These are phyloP conservation scores for Candida broadrunensis DNA, from an alignment of 805 yeast species.

Conservation along the genomic window DNA sequence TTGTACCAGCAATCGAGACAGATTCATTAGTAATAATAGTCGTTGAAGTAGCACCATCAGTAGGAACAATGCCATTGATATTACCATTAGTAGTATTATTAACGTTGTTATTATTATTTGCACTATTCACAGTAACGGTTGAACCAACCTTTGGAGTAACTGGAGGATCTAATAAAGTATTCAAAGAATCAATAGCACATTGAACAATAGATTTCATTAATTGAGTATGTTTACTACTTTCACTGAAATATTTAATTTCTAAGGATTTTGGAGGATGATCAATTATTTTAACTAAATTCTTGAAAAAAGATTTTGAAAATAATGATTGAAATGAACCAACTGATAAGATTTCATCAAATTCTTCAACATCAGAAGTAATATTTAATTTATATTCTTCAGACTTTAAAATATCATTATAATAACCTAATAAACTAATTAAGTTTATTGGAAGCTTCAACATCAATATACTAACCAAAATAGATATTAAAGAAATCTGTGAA, in stretches of 20 bases:
- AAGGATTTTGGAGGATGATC: constrained; percentile 47
- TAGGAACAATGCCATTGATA: too few relatives aligned
- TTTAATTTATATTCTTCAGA: constrained; percentile 17
- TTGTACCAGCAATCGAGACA: not conserved
- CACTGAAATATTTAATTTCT: constrained; percentile 43
- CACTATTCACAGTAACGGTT: constrained; percentile 11
- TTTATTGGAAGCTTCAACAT: constrained; percentile 32
- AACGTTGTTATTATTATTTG: constrained; percentile 15
- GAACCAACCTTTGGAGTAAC: constrained; percentile 29
- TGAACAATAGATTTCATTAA: constrained; percentile 35
- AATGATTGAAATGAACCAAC: constrained; percentile 12
- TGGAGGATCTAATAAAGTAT: constrained; percentile 14
- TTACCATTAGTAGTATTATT: constrained; percentile 10
- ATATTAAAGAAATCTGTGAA: constrained; percentile 47
- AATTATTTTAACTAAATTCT: constrained; percentile 28
- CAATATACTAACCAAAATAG: constrained; percentile 26
- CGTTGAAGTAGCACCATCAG: not conserved
- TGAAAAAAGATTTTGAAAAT: constrained; percentile 14
- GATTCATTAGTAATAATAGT: not conserved
- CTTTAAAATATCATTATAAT: constrained; percentile 14
- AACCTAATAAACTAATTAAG: constrained; percentile 15
- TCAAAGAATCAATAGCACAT: constrained; percentile 26
- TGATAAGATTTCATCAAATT: constrained; percentile 16
- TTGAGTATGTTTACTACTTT: constrained; percentile 29
- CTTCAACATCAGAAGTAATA: constrained; percentile 21